Percentiles rank a stretch among this genome's conserved stretches.
Evolutionary conservation across 768 basidiomycete species (phyloP).

Genomic region (Suillus tomentosus): DNA sequence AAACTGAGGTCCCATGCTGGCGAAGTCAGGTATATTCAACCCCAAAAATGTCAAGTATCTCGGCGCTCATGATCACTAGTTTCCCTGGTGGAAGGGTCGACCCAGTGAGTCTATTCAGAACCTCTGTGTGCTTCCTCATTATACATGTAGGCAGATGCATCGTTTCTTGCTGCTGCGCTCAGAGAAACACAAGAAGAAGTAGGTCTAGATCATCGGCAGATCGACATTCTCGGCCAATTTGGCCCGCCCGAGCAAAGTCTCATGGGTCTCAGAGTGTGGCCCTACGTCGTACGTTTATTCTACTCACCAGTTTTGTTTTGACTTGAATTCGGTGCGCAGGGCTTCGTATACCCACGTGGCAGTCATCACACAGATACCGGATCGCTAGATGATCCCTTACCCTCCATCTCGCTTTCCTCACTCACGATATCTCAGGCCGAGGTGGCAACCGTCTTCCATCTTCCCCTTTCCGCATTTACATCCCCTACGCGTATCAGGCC

Average conservation of each 20-base stretch:
- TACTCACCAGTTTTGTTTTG: not conserved
- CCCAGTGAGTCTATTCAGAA: constrained; percentile 33
- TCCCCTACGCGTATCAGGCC: not conserved
- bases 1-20: constrained; percentile 70
- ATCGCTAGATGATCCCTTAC: not conserved
- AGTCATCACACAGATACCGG: not conserved
- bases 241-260: constrained; percentile 53
- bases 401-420: not conserved
- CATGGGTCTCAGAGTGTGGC: not conserved
- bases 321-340: not conserved
- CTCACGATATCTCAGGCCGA: not conserved
- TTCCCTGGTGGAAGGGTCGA: constrained; percentile 78
- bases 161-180: not conserved
- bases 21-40: constrained; percentile 65
- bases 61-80: constrained; percentile 38
- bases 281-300: not conserved
- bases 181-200: constrained; percentile 3
- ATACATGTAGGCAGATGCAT: not conserved
- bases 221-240: constrained; percentile 68
- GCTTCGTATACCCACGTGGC: not conserved
- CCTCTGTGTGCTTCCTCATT: not conserved
- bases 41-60: not conserved
- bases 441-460: constrained; percentile 1
- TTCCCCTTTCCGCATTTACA: not conserved
- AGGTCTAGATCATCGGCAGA: constrained; percentile 22